Evolutionary conservation across 352 stramenopile species (phyloP), one percentile per base, ranked within the genome.

Genomic region (Phytophthora litchii): DNA sequence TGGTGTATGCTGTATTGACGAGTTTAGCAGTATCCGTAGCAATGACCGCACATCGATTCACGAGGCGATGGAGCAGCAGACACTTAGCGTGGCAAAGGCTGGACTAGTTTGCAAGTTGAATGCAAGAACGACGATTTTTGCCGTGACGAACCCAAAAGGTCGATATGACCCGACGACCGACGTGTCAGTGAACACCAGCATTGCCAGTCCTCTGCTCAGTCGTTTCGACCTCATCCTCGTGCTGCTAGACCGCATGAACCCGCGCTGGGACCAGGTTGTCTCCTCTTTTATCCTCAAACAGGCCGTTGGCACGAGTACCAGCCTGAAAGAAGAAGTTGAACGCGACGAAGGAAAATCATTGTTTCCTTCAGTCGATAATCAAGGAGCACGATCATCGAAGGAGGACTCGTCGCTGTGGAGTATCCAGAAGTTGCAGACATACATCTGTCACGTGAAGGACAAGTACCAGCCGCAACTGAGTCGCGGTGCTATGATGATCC

Each of bases 1-100:
- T 25, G 94, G 95, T 4, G 83, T 99, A 38, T 99, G 95, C 66
- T 99, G 93, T 66, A 99, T 99, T 68, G 96, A 99, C 78, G 96
- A 99, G 79, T 99, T 99, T 71, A 94, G 87, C 49, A 97, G 92
- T 47, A 99, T 99, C 56, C 88, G 83, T 37, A 90, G 93, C 52
- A 83, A 97, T 64, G 93, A 98, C 66, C 74, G 94, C 23, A 94
- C 89, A 10, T 96, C 91, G 1, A 98, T 98, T 56, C 95, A 98
- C 65, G 92, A 99, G 71, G 97, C 97, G 14, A 99, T 99, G 97
- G 96, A 99, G 75, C 96, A 99, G 68, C 97, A 99, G 61, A 99
- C 95, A 10, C 72, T 99, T 16, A 98, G 87, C 25, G 95, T 99
- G 1, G 96, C 96, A 10, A 99, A 99, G 72, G 96, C 96, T 27